Evolutionary conservation across 345 rosid genomes (phyloP), one percentile per base, ranked within the genome.

Genomic region (Atalantia buxifolia): DNA sequence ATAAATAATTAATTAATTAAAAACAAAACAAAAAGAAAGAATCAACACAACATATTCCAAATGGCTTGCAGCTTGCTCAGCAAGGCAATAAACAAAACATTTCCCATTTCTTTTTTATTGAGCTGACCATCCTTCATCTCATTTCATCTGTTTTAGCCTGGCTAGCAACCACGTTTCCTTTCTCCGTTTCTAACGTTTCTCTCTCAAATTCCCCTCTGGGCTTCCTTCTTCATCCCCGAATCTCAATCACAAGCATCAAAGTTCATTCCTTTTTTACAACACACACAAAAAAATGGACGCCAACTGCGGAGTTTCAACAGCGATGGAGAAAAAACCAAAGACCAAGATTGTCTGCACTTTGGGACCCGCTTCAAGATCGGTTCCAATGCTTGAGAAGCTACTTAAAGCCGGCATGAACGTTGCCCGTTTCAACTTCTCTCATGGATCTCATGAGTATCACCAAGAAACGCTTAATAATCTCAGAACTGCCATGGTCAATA

Each of bases 291-390:
- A n/a, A 66, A 50, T 65, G 69, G 65, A 76, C 64, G 4, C 57
- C 57, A 24, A 62, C 48, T 45, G 64, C 9, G 55, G 21, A 1
- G 13, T 66, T 5, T 10, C 56, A 27, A 59, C 22, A 27, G 50
- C 18, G 85, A 57, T 81, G 48, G 90, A 87, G 88, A 87, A 82
- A 84, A 92, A 80, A 86, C 88, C 98, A 2, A 94, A 96, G 87
- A 94, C 99, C 53, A 94, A 96, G 91, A 94, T 94, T 85, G 97
- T 96, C 1, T 96, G 99, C 81, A 96, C 98, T 2, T 89, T 95
- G 5, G 99, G 99, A 9, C 98, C 98, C 0, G 93, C 94, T 33
- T 93, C 97, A 45, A 86, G 99, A 87, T 92, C 99, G 28, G 85
- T 92, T 14, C 85, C 87, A 14, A 88, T 91, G 98, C 7, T 85